These are phyloP conservation scores for Suillus paluster DNA, from an alignment of 768 basidiomycete genomes.

Conservation along the genomic window DNA sequence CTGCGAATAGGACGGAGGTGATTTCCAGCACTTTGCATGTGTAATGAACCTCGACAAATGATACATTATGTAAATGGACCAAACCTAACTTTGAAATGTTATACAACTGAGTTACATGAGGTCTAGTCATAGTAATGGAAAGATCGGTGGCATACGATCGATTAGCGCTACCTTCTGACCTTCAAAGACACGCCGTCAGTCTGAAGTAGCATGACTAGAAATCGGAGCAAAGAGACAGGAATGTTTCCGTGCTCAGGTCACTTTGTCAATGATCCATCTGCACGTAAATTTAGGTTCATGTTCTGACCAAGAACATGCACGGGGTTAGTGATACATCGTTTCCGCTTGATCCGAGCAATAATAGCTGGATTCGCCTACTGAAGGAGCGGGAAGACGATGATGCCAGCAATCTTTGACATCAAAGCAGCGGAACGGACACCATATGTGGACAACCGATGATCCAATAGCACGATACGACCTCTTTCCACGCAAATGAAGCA, in stretches of 20 bases:
- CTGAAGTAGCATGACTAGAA: neutral
- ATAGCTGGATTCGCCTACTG: neutral
- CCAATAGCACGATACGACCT: neutral
- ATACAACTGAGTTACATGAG: neutral
- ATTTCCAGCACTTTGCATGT: conserved; percentile 1
- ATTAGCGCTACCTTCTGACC: neutral
- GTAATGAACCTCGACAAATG: neutral
- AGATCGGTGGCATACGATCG: neutral
- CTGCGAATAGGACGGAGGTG: conserved; percentile 7
- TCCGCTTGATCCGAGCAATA: conserved; percentile 2
- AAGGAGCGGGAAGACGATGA: neutral
- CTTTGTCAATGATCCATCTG: neutral
- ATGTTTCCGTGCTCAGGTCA: neutral
- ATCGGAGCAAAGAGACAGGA: neutral
- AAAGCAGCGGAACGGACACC: neutral
- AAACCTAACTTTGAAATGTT: conserved; percentile 3
- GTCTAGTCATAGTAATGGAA: neutral
- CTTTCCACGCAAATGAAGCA: neutral
- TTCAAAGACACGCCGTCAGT: neutral
- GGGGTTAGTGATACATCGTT: neutral
- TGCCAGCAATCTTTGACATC: neutral
- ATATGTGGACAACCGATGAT: neutral
- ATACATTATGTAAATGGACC: conserved; percentile 1
- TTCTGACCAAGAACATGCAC: neutral
- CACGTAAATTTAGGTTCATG: neutral